Base-by-base conservation (phyloP, 805 yeast species). In the Myxozyma sirexii region DNA sequence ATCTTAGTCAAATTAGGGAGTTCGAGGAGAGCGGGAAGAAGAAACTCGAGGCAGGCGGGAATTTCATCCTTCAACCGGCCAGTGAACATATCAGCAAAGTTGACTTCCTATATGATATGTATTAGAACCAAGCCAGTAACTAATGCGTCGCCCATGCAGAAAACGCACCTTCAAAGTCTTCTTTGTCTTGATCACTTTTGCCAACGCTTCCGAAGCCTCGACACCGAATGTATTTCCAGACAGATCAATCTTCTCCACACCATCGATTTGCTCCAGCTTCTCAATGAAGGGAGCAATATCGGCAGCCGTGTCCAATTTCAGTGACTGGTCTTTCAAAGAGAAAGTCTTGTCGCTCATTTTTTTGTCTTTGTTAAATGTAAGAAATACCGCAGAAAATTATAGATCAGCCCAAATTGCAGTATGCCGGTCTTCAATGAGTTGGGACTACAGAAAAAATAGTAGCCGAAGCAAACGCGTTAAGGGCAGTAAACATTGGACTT, bases 171-270 rank as follows among this genome's bases (percentile, higher is more conserved):
- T 81, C 68, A 84, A 76, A 59, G 83, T 77, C 70, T 59, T 54
- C 69, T 69, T 68, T 74, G 72, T 47, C 55, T 60, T 77, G 64
- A 63, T 85, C 8, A 83, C 80, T 46, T 81, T 77, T 39, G 93
- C 89, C 51, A 94, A 75, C 26, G 82, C 81, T 68, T 82, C 79
- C 37, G 96, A 88, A 3, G 97, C 96, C 46, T 85, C 96, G 59
- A 91, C 86, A 59, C 98, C 97, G 64, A 92, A 84, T 31, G 99
- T 92, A 77, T 93, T 94, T 65, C 99, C 99, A 6, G 92, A 85
- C 58, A 94, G 79, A 73, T 90, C 96, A 44, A 92, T 78, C 68
- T 82, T 84, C 39, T 80, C 82, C 79, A 77, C 59, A 59, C 72
- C 58, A 6, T 50, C 61, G 37, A 60, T 42, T 41, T 55, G 62